Evolutionary conservation across 202 grass and related monocot species (phyloP), one percentile per base, ranked within the genome.

Genomic region (Thinopyrum obtusiflorum): DNA sequence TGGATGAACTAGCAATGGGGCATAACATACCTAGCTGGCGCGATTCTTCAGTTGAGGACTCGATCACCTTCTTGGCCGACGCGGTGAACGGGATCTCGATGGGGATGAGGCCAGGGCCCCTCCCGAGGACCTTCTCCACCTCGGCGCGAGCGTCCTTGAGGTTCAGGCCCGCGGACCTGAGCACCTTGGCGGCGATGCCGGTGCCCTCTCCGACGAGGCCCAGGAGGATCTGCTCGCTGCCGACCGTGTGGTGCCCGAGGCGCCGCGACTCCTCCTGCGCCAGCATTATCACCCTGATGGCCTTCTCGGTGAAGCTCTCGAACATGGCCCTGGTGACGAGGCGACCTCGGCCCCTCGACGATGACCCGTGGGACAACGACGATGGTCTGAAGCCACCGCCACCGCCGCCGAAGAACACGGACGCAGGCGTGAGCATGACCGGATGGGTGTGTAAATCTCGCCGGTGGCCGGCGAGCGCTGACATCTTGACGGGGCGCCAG

Each of bases 221-320:
- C 61, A 92, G 68, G 46, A 92, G 80, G 53, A 92, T 89, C 80
- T 92, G 91, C 76, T 92, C 87, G 24, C 81, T 92, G 36, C 91
- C 87, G 77, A 89, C 87, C 27, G 83, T 78, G 8, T 85, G 80
- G 64, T 92, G 90, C 13, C 71, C 77, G 1, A 92, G 80, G 46
- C 80, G 81, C 39, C 90, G 83, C n/a, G 90, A 62, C 82, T 92
- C 90, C 65, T 92, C 90, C 84, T 92, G 90, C 23, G 84, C 85
- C 82, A 92, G 84, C 80, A 92, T 92, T 20, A 92, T 68, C 61
- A 85, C 87, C 57, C 85, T 85, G 31, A 85, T 85, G 49, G 87
- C 87, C 55, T 89, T 89, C 53, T 85, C 87, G 4, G 87, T 89
- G 82, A 89, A 89, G 4, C 66, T 57, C 13, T 81, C 82, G 78